phyloP scores from a whole-genome alignment of 352 stramenopile genomes.

The Phytopythium helicoides region DNA sequence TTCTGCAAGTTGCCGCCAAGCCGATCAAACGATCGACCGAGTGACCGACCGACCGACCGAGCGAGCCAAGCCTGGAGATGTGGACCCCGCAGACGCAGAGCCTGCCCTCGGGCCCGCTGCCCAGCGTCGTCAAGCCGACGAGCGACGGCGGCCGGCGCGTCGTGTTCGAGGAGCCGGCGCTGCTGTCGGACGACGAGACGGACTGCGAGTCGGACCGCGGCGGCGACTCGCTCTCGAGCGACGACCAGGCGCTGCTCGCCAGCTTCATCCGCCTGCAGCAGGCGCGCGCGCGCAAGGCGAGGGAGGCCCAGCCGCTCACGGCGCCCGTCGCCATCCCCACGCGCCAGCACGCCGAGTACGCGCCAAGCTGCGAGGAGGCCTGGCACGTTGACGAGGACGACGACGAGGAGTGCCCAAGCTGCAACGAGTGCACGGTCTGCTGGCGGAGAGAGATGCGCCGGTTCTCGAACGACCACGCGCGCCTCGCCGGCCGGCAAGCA shows the following conservation, averaged over 20 bases:
- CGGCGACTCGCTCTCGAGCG: conserved; percentile 39
- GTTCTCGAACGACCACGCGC: conserved; percentile 5
- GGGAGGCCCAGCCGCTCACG: conserved; percentile 8
- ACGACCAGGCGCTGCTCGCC: conserved; percentile 48
- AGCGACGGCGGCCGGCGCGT: too few species aligned
- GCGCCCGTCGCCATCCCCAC: conserved; percentile 41
- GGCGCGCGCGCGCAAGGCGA: conserved; percentile 18
- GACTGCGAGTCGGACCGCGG: conserved; percentile 64
- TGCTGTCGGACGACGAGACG: conserved; percentile 61
- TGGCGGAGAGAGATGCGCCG: conserved; percentile 9
- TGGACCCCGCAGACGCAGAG: conserved; percentile 38
- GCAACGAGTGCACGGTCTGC: conserved; percentile 39
- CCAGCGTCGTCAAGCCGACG: background rate
- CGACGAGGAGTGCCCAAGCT: conserved; percentile 36
- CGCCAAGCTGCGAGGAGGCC: conserved; percentile 30
- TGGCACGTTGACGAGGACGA: conserved; percentile 31
- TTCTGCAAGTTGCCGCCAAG: conserved; percentile 25
- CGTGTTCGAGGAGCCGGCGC: conserved; percentile 19
- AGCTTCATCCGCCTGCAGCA: conserved; percentile 28
- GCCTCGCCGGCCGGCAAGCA: background rate
- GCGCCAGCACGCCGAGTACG: conserved; percentile 32
- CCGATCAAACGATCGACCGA: too few species aligned
- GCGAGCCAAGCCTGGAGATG: too few species aligned
- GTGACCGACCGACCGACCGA: too few species aligned
- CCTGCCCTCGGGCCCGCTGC: conserved; percentile 19